Percentiles rank a stretch among this genome's conserved stretches.
phyloP scores from a whole-genome alignment of 208 protist genomes.

The Trichomonas tenax region DNA sequence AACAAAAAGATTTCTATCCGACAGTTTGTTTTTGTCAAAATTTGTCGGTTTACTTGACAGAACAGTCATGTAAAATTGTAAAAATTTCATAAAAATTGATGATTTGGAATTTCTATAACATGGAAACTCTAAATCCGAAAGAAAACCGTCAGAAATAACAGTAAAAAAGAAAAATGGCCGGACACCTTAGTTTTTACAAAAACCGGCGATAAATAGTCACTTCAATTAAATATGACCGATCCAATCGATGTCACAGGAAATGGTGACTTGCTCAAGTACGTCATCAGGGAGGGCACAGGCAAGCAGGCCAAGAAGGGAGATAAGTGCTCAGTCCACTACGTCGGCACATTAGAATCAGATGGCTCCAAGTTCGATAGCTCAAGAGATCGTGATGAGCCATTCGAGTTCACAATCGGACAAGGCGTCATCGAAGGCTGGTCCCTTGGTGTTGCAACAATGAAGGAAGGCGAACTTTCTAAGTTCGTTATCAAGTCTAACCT shows the following conservation, averaged over 20 bases:
- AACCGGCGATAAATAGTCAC: neutral
- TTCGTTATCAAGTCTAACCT: slow-evolving; percentile 18
- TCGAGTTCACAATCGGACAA: slow-evolving; percentile 40
- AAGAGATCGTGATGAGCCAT: slow-evolving; percentile 28
- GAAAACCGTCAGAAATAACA: too few species aligned
- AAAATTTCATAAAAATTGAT: too few species aligned
- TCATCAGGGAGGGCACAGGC: neutral
- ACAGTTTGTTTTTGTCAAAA: too few species aligned
- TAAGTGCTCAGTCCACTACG: slow-evolving; percentile 41
- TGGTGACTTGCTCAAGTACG: neutral
- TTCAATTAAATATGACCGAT: neutral
- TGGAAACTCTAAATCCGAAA: too few species aligned
- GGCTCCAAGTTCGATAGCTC: slow-evolving; percentile 46
- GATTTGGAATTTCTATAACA: too few species aligned
- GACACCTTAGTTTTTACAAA: neutral
- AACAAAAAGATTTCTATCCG: too few species aligned
- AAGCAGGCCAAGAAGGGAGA: neutral
- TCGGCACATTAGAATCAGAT: slow-evolving; percentile 41
- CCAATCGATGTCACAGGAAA: neutral
- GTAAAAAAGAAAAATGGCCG: neutral
- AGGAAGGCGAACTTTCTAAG: slow-evolving; percentile 27
- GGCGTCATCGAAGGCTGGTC: slow-evolving; percentile 51
- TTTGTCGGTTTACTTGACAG: too few species aligned
- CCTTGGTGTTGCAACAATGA: slow-evolving; percentile 30
- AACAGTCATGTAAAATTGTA: too few species aligned